These are phyloP conservation scores for Phytophthora constricta DNA, from an alignment of 352 stramenopile genomes.

Conservation along the genomic window DNA sequence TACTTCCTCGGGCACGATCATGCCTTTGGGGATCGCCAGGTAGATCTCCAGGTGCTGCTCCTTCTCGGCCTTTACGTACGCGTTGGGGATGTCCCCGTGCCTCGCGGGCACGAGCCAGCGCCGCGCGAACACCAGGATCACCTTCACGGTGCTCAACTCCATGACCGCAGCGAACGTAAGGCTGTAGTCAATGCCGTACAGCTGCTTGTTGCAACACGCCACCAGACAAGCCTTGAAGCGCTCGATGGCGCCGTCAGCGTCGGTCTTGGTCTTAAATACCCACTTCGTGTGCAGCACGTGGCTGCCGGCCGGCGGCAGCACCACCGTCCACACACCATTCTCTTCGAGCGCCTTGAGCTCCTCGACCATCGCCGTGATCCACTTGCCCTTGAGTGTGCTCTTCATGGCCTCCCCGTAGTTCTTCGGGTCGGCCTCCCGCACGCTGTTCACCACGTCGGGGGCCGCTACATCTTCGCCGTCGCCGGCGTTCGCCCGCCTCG, in stretches of 20 bases:
- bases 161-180: slow-evolving; percentile 32
- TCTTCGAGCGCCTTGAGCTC: slow-evolving; percentile 1
- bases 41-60: slow-evolving; percentile 32
- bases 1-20: background rate
- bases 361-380: background rate
- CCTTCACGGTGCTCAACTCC: slow-evolving; percentile 26
- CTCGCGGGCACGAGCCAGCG: slow-evolving; percentile 17
- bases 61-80: slow-evolving; percentile 28
- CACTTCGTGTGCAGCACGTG: slow-evolving; percentile 19
- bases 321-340: slow-evolving; percentile 5
- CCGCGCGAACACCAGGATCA: slow-evolving; percentile 2
- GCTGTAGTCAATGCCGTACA: slow-evolving; percentile 21
- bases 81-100: slow-evolving; percentile 39
- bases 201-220: slow-evolving; percentile 21
- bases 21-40: slow-evolving; percentile 18
- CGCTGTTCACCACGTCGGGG: slow-evolving; percentile 5
- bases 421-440: slow-evolving; percentile 9
- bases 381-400: slow-evolving; percentile 3
- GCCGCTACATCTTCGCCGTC: background rate
- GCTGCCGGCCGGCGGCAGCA: background rate
- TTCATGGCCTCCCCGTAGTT: slow-evolving; percentile 23
- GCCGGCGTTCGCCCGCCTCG: background rate
- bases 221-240: slow-evolving; percentile 26
- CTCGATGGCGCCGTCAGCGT: slow-evolving; percentile 14
- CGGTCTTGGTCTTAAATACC: background rate